Base-by-base conservation (phyloP, 352 stramenopile genomes). In the Phytophthora sp. region DNA sequence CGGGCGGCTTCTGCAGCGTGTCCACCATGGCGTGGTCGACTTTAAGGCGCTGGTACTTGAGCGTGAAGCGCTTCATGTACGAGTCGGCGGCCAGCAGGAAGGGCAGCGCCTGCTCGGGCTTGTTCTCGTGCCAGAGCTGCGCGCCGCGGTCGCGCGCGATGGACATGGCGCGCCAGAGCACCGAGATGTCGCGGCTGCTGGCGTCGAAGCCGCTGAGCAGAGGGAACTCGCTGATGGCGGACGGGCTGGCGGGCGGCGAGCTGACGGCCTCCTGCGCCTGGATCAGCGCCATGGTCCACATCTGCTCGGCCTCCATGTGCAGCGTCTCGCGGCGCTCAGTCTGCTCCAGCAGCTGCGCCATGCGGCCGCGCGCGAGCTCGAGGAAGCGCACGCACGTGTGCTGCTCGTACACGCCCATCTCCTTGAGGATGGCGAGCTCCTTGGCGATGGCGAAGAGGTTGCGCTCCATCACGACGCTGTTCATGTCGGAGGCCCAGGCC, bases 21-120 rank as follows among this genome's bases (percentile, higher is more conserved):
- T 91, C 82, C 9, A 95, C 73, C 80, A 95, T 87, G 27, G 86
- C 86, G 60, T 91, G 82, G 39, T 95, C 86, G 27, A 95, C 86
- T 75, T 91, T 92, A 18, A 95, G 71, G 24, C 84, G 82, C 66
- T 95, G 84, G 58, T 91, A 91, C 72, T 95, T 93, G 69, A 93
- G 76, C 54, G 85, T 91, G 66, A 95, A 95, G 53, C 86, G 86
- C 66, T 92, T 92, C 86, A 95, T 93, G 81, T 95, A 95, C 38
- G 85, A 92, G 50, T 95, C 86, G 12, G 86, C 85, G 5, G 84
- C 82, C 8, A 93, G 74, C 18, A 95, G 70, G 64, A 95, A 90
- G 0, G 84, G 78, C 21, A 95, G 65, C 17, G 86, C 86, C 62
- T 93, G 82, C 49, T 95, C 86, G 11, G 76, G 83, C 60, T 92